Evolutionary conservation across 179 eudicot species (phyloP), one percentile per base, ranked within the genome.

Genomic region (Nepenthes alata): DNA sequence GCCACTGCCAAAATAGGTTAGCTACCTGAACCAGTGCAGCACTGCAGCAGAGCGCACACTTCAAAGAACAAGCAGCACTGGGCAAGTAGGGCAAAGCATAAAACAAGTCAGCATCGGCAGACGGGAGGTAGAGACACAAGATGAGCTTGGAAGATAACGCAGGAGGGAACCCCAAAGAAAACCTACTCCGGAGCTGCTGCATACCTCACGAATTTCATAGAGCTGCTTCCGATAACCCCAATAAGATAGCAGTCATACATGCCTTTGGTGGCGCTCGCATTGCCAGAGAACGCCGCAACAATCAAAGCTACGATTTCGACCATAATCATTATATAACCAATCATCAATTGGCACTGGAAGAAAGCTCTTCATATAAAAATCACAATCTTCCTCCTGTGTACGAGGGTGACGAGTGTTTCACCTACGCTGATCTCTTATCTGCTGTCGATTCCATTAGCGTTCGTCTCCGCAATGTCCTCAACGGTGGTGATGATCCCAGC

Each of bases 161-260:
- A 25, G 10, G 12, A 7, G 58, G 25, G n/a, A 55, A 55, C 12
- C 58, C 7, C 37, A 16, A 1, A 11, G 12, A 10, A 6, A 13
- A 10, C 37, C 11, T 6, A 5, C 16, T 52, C 15, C 55, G 5
- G 55, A n/a, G 38, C 34, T 89, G 98, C 65, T 89, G 98, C 75
- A 77, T 89, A 55, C 77, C 95, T 16, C 98, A 93, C 74, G 68
- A 58, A 47, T 89, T 93, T 68, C 62, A 60, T 61, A 76, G 62
- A 61, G 64, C 79, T 2, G 95, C 95, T 12, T 68, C 83, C 6
- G 49, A 60, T 14, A 66, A 59, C 65, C 87, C 88, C 64, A 58
- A 67, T 38, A 89, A 85, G 67, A 64, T 72, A 34, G 93, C 98
- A 14, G 85, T 86, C 37, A 70, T 89, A 49, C 83, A 78, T 37